Percentiles rank a stretch among this genome's conserved stretches.
phyloP scores from a whole-genome alignment of 805 yeast genomes.

The Hanseniaspora opuntiae region DNA sequence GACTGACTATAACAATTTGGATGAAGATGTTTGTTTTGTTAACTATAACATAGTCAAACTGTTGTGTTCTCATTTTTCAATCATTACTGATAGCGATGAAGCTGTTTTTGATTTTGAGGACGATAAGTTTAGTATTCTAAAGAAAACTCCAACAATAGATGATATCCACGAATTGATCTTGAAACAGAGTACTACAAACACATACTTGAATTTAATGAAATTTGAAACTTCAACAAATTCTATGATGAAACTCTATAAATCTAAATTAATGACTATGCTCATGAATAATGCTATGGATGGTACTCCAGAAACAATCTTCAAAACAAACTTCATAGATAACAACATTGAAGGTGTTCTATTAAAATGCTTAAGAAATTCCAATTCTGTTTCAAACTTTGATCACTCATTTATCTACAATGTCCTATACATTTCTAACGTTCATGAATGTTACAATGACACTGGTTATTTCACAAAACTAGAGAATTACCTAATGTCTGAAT shows the following conservation, averaged over 20 bases:
- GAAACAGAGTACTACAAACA: neutral
- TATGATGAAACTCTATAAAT: neutral
- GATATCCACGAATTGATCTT: neutral
- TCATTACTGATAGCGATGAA: neutral
- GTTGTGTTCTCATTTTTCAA: neutral
- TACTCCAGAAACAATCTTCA: neutral
- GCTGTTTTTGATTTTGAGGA: neutral
- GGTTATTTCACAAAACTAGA: neutral
- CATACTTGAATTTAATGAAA: neutral
- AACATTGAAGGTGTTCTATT: neutral
- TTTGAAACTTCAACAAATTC: neutral
- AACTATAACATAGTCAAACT: neutral
- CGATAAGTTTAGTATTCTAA: neutral
- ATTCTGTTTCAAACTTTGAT: neutral
- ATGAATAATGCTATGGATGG: neutral
- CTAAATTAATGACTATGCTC: neutral
- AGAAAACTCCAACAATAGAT: neutral
- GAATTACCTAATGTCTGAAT: conserved; percentile 6
- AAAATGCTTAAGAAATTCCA: neutral
- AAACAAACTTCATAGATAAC: neutral
- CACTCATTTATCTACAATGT: neutral
- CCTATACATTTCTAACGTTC: neutral
- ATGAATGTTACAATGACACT: neutral
- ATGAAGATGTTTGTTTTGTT: neutral
- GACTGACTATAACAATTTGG: neutral